These are phyloP conservation scores for Dendrobium huoshanense DNA, from an alignment of 106 monocot species.

Conservation along the genomic window DNA sequence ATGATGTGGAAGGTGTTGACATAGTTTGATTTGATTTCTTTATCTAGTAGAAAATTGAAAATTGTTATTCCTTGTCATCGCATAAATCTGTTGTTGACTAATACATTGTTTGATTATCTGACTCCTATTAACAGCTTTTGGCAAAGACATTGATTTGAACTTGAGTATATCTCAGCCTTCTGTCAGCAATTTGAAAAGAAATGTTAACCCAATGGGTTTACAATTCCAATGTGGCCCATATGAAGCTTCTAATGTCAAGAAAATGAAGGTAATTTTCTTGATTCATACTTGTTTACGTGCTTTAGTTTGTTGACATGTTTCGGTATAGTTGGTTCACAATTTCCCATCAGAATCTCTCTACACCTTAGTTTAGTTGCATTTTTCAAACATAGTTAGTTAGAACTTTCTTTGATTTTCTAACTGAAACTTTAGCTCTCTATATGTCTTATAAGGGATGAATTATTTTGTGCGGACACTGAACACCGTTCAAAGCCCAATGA, in stretches of 20 bases:
- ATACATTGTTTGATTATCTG: slow-evolving; percentile 1
- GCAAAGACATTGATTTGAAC: slow-evolving; percentile 45
- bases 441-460: background rate
- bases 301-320: background rate
- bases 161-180: slow-evolving; percentile 67
- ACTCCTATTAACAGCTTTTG: background rate
- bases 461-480: no score
- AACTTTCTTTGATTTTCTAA: background rate
- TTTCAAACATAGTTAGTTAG: no score
- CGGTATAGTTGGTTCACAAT: background rate
- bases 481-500: no score
- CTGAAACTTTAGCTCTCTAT: background rate
- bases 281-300: background rate
- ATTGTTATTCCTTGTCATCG: background rate
- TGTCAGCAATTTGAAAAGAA: slow-evolving; percentile 22
- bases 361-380: background rate
- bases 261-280: slow-evolving; percentile 24
- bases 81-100: background rate
- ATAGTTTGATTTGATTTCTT: background rate
- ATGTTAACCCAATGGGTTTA: slow-evolving; percentile 11
- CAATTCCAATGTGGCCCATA: slow-evolving; percentile 18
- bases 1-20: slow-evolving; percentile 27
- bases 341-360: background rate
- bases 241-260: slow-evolving; percentile 26
- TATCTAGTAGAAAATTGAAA: background rate